Conservation (phyloP, 257 asterid species). For the Petunia secreta region DNA sequence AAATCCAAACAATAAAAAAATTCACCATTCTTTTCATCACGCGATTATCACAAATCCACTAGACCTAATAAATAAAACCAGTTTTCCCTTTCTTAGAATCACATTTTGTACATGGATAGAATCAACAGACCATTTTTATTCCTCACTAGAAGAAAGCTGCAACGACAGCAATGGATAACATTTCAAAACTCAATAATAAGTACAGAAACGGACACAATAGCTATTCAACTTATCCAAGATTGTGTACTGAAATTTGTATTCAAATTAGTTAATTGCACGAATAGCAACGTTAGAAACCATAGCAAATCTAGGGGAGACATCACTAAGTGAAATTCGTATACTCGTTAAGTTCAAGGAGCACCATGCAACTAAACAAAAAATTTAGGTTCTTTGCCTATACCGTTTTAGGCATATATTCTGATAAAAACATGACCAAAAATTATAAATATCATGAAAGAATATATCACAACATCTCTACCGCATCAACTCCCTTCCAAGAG, state of each 20-base stretch:
- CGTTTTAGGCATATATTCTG: background rate
- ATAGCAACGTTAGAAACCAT: too few species aligned
- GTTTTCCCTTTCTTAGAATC: too few species aligned
- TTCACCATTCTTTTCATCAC: constrained; percentile 5
- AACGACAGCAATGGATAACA: background rate
- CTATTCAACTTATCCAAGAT: background rate
- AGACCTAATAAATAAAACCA: background rate
- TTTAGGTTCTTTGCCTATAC: background rate
- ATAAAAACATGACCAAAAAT: background rate
- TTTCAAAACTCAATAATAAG: background rate
- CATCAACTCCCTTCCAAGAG: background rate
- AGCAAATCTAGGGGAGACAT: too few species aligned
- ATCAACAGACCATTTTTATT: constrained; percentile 8
- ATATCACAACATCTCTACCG: background rate
- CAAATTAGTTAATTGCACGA: too few species aligned
- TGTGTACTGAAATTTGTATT: background rate
- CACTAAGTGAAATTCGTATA: too few species aligned
- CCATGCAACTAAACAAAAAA: background rate
- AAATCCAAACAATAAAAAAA: background rate
- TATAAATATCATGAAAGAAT: constrained; percentile 8
- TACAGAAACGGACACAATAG: background rate
- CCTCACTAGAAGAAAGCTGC: constrained; percentile 5
- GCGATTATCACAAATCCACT: background rate
- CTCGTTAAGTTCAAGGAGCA: too few species aligned
- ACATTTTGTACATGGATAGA: background rate